These are phyloP conservation scores for Trifolium subterraneum DNA, from an alignment of 306 rosid genomes.

Conservation along the genomic window DNA sequence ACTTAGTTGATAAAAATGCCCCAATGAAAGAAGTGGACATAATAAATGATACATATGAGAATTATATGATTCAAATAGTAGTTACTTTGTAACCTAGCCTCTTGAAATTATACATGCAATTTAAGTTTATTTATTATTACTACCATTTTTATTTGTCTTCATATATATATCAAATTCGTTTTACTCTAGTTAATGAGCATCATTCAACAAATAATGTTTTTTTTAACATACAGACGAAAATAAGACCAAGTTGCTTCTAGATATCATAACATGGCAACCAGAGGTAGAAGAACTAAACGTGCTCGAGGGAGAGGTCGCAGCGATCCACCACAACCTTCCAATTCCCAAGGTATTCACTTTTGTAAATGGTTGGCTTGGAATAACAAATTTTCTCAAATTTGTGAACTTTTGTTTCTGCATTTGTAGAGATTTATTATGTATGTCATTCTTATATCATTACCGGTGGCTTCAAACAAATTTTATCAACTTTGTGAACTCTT, in stretches of 20 bases:
- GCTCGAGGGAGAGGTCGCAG: not conserved
- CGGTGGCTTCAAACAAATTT: not conserved
- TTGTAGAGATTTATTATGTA: not conserved
- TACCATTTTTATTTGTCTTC: too few relatives aligned
- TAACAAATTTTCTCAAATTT: not conserved
- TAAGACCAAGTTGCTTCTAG: slow-evolving; percentile 1
- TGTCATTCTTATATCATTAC: not conserved
- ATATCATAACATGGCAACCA: not conserved
- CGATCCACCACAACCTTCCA: not conserved
- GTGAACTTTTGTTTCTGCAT: not conserved
- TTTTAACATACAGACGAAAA: not conserved
- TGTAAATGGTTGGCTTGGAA: not conserved
- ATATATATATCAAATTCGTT: not conserved
- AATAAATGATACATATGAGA: not conserved
- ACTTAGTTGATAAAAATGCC: not conserved
- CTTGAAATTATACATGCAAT: not conserved
- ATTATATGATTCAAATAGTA: slow-evolving; percentile 11
- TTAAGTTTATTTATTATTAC: not conserved
- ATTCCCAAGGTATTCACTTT: not conserved
- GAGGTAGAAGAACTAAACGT: slow-evolving; percentile 10
- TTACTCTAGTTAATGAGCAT: not conserved
- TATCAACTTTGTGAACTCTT: not conserved
- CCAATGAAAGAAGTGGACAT: not conserved
- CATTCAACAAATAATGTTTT: not conserved
- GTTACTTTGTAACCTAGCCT: not conserved